Evolutionary conservation across 305 asterid species (phyloP).

Genomic region (Solanum hybrid): DNA sequence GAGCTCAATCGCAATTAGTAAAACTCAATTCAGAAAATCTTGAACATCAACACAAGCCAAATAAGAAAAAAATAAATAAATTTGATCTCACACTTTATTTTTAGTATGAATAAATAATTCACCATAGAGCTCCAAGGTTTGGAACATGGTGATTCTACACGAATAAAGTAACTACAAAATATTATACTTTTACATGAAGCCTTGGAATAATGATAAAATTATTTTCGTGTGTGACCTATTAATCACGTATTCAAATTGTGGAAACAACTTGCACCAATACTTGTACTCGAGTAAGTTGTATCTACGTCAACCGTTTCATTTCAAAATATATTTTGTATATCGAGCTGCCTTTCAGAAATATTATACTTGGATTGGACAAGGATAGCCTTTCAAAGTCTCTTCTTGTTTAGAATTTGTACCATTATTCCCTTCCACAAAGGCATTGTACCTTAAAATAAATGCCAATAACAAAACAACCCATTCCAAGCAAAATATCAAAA

Average conservation of each 20-base stretch:
- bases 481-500: slow-evolving; percentile 23
- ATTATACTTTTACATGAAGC: background rate
- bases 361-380: slow-evolving; percentile 16
- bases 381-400: slow-evolving; percentile 3
- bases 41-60: background rate
- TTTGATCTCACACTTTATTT: background rate
- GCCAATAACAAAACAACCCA: slow-evolving; percentile 29
- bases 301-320: background rate
- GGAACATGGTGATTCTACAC: background rate
- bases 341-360: background rate
- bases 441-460: slow-evolving; percentile 26
- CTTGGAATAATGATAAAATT: too few species aligned
- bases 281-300: background rate
- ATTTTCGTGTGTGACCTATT: background rate
- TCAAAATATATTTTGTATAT: background rate
- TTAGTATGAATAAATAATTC: background rate
- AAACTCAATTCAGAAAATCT: background rate
- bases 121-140: background rate
- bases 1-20: background rate
- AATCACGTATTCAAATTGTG: background rate
- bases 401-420: slow-evolving; percentile 9
- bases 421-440: slow-evolving; percentile 22
- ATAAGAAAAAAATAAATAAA: background rate
- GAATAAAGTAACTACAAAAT: background rate
- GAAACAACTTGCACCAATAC: background rate